These are phyloP conservation scores for Candida corydali DNA, from an alignment of 805 yeast genomes.

Conservation along the genomic window DNA sequence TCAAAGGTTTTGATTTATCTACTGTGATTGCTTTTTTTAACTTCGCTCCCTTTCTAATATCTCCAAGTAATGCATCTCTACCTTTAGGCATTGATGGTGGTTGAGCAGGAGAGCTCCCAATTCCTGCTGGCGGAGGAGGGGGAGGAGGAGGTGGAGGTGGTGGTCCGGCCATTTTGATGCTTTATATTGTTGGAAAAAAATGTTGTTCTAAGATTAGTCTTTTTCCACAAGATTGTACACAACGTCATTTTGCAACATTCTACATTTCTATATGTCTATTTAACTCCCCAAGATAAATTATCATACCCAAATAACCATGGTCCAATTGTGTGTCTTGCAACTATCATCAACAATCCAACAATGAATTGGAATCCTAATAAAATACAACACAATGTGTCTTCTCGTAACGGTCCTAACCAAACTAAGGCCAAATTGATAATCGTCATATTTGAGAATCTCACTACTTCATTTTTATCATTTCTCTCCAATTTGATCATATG, in stretches of 20 bases:
- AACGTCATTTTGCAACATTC: background rate
- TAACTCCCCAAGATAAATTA: slow-evolving; percentile 51
- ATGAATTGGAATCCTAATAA: slow-evolving; percentile 60
- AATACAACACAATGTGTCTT: slow-evolving; percentile 63
- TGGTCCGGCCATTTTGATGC: slow-evolving; percentile 10
- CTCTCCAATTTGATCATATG: slow-evolving; percentile 41
- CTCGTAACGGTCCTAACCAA: slow-evolving; percentile 87
- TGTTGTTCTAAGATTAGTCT: no score
- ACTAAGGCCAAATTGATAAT: slow-evolving; percentile 78
- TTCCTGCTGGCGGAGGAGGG: slow-evolving; percentile 30
- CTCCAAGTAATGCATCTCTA: slow-evolving; percentile 61
- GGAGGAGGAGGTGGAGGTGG: slow-evolving; percentile 20
- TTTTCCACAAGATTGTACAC: background rate
- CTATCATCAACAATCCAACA: slow-evolving; percentile 63
- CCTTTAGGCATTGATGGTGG: slow-evolving; percentile 24
- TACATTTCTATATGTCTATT: slow-evolving; percentile 14
- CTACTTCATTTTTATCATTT: slow-evolving; percentile 19
- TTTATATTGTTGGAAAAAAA: slow-evolving; percentile 2
- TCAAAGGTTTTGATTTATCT: slow-evolving; percentile 53
- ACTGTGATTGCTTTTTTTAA: slow-evolving; percentile 42
- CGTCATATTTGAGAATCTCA: slow-evolving; percentile 75
- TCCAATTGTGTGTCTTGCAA: slow-evolving; percentile 78
- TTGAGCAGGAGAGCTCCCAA: slow-evolving; percentile 15
- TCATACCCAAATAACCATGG: slow-evolving; percentile 86
- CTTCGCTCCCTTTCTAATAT: slow-evolving; percentile 60